These are phyloP conservation scores for Citrus hindsii DNA, from an alignment of 345 rosid species.

Conservation along the genomic window DNA sequence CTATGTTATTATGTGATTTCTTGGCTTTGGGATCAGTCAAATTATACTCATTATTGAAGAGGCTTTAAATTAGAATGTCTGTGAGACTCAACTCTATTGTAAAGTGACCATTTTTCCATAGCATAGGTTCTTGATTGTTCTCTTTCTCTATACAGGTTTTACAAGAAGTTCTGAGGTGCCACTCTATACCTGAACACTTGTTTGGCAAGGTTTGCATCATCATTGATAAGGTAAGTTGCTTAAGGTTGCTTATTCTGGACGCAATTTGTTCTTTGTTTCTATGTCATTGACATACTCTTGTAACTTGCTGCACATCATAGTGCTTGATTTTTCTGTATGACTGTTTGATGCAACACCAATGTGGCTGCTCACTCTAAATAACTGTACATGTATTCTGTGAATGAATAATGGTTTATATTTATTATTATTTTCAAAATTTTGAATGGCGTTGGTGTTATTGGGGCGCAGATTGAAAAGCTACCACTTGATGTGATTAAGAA, in stretches of 20 bases:
- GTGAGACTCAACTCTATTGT: not conserved
- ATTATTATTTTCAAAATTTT: not conserved
- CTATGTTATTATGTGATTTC: not conserved
- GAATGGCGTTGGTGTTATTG: not conserved
- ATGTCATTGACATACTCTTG: slow-evolving; percentile 7
- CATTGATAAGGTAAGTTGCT: slow-evolving; percentile 81
- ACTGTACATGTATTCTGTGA: not conserved
- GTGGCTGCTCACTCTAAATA: not conserved
- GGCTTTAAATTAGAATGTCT: not conserved
- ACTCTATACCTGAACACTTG: slow-evolving; percentile 62
- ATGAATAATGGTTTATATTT: not conserved
- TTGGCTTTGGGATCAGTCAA: not conserved
- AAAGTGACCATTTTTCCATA: not conserved
- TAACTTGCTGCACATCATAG: not conserved
- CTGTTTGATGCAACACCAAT: slow-evolving; percentile 2
- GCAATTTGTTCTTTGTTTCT: not conserved
- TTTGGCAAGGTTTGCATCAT: slow-evolving; percentile 83
- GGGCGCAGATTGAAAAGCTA: slow-evolving; percentile 69
- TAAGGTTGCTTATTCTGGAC: slow-evolving; percentile 2
- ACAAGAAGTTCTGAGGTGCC: slow-evolving; percentile 73
- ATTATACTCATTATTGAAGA: not conserved
- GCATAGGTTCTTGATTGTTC: not conserved
- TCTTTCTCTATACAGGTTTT: slow-evolving; percentile 50
- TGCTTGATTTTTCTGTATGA: not conserved
- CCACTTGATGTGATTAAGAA: slow-evolving; percentile 70